Percentiles rank a stretch among this genome's conserved stretches.
phyloP scores from a whole-genome alignment of 179 eudicot species.

The Gypsophila paniculata region DNA sequence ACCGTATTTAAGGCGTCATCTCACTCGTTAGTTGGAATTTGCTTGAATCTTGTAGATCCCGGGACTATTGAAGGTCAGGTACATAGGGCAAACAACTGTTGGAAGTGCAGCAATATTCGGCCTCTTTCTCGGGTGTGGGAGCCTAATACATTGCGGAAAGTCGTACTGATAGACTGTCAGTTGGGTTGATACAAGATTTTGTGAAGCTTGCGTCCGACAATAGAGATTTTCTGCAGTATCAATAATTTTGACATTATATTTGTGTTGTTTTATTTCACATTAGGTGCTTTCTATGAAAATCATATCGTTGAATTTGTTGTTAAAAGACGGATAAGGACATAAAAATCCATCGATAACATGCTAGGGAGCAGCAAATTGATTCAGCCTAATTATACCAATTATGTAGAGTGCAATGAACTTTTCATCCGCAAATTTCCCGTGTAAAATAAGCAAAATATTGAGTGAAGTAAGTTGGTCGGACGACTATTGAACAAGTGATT shows the following conservation, averaged over 20 bases:
- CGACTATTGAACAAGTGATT: no score
- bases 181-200: slow-evolving; percentile 7
- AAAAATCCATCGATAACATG: no score
- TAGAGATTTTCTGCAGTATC: not conserved
- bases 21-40: slow-evolving; percentile 6
- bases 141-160: slow-evolving; percentile 86
- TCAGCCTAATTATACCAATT: no score
- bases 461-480: no score
- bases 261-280: no score
- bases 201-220: not conserved
- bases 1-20: not conserved
- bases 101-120: slow-evolving; percentile 94
- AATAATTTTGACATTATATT: not conserved
- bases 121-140: slow-evolving; percentile 81
- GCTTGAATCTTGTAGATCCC: slow-evolving; percentile 55
- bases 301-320: no score
- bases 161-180: slow-evolving; percentile 40
- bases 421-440: no score
- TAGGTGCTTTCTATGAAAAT: no score
- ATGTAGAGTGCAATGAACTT: no score
- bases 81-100: slow-evolving; percentile 76
- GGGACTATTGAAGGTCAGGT: slow-evolving; percentile 66
- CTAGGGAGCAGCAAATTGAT: no score
- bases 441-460: no score
- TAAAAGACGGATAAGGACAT: no score